Evolutionary conservation across 176 grass and related monocot genomes (phyloP).

Genomic region (Lolium perenne): DNA sequence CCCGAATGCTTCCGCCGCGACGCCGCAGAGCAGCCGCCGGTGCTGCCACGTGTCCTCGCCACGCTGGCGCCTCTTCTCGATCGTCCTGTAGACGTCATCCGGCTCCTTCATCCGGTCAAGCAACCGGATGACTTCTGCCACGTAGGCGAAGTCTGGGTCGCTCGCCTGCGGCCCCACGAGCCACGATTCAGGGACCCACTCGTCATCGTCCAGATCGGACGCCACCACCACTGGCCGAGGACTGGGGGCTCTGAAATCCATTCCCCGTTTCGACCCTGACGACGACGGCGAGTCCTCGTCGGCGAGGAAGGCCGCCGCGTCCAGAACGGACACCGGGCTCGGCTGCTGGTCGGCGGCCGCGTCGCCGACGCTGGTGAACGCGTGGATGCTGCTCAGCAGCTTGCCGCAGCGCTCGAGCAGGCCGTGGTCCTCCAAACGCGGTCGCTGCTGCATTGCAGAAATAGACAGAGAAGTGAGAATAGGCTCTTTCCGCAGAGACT

Average conservation of each 20-base stretch:
- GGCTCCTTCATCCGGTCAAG: conserved; percentile 28
- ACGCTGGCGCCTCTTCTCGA: conserved; percentile 38
- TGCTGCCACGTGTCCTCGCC: conserved; percentile 47
- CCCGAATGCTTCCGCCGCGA: conserved; percentile 67
- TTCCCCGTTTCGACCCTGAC: conserved; percentile 58
- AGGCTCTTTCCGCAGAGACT: background rate
- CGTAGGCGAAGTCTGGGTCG: conserved; percentile 68
- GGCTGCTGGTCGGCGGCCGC: conserved; percentile 60
- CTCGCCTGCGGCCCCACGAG: background rate
- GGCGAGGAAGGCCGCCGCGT: conserved; percentile 67
- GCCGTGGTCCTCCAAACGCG: conserved; percentile 35
- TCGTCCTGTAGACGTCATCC: conserved; percentile 43
- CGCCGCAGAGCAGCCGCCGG: conserved; percentile 63
- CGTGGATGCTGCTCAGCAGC: conserved; percentile 79
- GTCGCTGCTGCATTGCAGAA: conserved; percentile 18
- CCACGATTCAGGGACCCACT: conserved; percentile 14
- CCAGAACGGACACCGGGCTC: conserved; percentile 90
- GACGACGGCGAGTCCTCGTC: conserved; percentile 82
- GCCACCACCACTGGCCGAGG: background rate
- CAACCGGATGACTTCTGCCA: conserved; percentile 54
- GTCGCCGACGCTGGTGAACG: conserved; percentile 63
- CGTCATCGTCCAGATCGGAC: conserved; percentile 50
- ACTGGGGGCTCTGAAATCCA: conserved; percentile 36
- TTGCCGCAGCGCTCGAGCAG: conserved; percentile 85
- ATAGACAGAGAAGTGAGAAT: background rate